Evolutionary conservation across 257 asterid genomes (phyloP).

Genomic region (Primulina tabacum): DNA sequence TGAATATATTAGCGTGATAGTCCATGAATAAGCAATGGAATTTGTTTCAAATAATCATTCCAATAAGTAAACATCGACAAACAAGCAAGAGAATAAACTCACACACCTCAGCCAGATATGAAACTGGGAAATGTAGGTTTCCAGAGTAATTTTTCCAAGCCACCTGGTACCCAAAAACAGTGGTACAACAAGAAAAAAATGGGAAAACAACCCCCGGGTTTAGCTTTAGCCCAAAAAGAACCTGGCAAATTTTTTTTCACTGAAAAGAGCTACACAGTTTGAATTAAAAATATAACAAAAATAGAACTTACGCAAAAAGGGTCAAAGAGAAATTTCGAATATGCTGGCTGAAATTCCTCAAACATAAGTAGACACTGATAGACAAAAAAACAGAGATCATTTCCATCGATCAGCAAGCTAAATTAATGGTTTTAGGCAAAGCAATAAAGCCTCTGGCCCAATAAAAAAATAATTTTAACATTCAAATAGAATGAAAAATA

Average conservation of each 20-base stretch:
- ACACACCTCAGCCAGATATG: constrained; percentile 97
- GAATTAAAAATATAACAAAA: not conserved
- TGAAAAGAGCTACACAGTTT: not conserved
- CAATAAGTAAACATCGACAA: not conserved
- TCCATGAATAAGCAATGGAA: not conserved
- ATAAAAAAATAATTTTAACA: constrained; percentile 8
- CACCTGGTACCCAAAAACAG: constrained; percentile 56
- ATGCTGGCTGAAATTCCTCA: constrained; percentile 83
- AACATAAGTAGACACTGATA: constrained; percentile 73
- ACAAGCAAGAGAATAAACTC: constrained; percentile 5
- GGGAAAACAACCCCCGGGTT: constrained; percentile 5
- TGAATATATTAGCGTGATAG: not conserved
- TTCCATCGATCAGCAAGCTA: not conserved
- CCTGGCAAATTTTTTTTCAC: not conserved
- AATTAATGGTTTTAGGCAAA: not conserved
- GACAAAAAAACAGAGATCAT: constrained; percentile 22
- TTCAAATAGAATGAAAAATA: not conserved
- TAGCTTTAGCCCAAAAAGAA: not conserved
- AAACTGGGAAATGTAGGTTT: constrained; percentile 95
- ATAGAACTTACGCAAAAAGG: constrained; percentile 77
- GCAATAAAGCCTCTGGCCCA: constrained; percentile 1
- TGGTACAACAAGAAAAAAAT: constrained; percentile 27
- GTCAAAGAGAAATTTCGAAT: constrained; percentile 79
- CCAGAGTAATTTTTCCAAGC: constrained; percentile 95
- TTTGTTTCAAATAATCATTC: not conserved